Base-by-base conservation (phyloP, 768 basidiomycete species). In the Boletellus ananas region DNA sequence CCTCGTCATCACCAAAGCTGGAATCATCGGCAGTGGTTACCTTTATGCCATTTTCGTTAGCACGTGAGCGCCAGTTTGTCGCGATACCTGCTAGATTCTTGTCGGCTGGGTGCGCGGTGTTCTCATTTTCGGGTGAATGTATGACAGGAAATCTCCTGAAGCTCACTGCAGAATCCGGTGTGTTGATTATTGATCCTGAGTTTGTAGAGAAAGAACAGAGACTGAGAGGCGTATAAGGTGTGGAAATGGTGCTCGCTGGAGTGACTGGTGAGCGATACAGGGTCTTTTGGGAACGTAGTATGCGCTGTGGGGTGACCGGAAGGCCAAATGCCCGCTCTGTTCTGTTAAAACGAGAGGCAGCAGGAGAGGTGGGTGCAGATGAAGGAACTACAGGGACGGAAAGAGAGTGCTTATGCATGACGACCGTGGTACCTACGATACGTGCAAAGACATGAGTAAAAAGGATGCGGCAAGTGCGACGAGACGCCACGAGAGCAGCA, bases 181-280 rank as follows among this genome's bases (percentile, higher is more conserved):
- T 87, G 23, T 79, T 83, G 29, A 87, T 56, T 3, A 74, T 72
- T 7, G 69, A 70, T 25, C 77, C 73, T 54, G 75, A 79, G 31
- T 80, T 73, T 40, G 77, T 75, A 35, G 78, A 71, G 54, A 79
- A 75, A 6, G 85, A 87, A 55, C 80, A 80, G 37, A 85, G 74
- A 60, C 84, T 85, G 60, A 84, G 74, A 27, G 85, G 84, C 4
- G 84, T 85, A 66, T 84, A 85, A 8, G 85, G 83, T 17, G 84
- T 72, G 18, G 75, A 76, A 37, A 61, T 45, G 16, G 67, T 68
- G 46, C 73, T 83, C 46, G 76, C 74, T 20, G 85, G 83, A 13
- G 84, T 84, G 45, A 76, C 65, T 17, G 85, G 84, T 54, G 84
- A 84, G 66, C 73, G 77, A 69, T 67, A 66, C 7, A 76, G 70